Evolutionary conservation across 257 asterid species (phyloP).

Genomic region (Nicotiana sylvestris): DNA sequence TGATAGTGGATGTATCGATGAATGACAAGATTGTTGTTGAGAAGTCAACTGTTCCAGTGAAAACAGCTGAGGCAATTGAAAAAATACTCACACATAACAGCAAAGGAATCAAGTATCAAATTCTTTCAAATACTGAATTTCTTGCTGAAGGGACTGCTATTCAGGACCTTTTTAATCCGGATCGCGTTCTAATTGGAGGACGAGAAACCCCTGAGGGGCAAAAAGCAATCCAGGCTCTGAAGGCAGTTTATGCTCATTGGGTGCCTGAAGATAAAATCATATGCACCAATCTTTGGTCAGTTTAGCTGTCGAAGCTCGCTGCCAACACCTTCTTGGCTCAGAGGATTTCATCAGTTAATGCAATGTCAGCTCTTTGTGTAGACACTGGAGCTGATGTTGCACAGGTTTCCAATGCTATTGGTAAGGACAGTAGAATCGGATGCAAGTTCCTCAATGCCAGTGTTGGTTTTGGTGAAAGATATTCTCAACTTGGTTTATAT

Average conservation of each 20-base stretch:
- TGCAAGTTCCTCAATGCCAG: constrained; percentile 43
- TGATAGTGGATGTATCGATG: constrained; percentile 34
- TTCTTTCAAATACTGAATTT: constrained; percentile 34
- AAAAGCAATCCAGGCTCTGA: constrained; percentile 24
- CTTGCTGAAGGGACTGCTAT: constrained; percentile 37
- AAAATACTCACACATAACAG: constrained; percentile 31
- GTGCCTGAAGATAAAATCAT: constrained; percentile 24
- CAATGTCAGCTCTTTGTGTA: constrained; percentile 44
- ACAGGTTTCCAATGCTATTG: constrained; percentile 36
- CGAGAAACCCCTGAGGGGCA: constrained; percentile 19
- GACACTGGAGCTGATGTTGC: constrained; percentile 45
- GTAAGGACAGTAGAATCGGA: constrained; percentile 43
- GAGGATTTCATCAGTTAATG: constrained; percentile 34
- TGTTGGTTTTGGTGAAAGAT: constrained; percentile 49
- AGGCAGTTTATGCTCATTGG: constrained; percentile 25
- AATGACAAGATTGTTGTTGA: constrained; percentile 32
- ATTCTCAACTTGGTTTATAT: constrained; percentile 44
- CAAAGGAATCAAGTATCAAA: constrained; percentile 32
- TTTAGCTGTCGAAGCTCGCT: constrained; percentile 28
- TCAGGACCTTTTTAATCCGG: constrained; percentile 30
- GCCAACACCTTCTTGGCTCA: constrained; percentile 39
- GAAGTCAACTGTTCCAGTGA: constrained; percentile 39
- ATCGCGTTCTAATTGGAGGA: constrained; percentile 26
- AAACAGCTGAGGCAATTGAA: constrained; percentile 35
- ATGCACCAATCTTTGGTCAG: constrained; percentile 28